Evolutionary conservation across 352 stramenopile species (phyloP), one percentile per base, ranked within the genome.

Genomic region (Phytophthora litchii): DNA sequence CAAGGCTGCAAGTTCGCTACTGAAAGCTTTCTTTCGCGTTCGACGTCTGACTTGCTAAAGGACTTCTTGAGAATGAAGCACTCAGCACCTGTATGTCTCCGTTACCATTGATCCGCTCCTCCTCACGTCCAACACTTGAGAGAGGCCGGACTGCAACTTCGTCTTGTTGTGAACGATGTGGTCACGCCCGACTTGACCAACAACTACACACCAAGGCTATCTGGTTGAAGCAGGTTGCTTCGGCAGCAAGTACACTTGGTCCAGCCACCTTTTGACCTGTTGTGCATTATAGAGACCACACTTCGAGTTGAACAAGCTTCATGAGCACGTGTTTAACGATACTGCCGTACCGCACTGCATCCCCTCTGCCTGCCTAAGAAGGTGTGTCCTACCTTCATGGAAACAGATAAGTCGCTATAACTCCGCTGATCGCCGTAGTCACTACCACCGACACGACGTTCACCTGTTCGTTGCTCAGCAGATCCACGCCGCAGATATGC

Each of bases 381-480:
- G 34, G 27, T 16, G 8, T 9, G 37, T 38, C 20, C 52, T 49
- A 54, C 14, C 25, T 17, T 63, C 40, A 67, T 27, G 49, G 32
- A 29, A 88, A 85, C 17, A 88, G 50, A 29, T 63, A 56, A 7
- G 60, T 66, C 5, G 74, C 82, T n/a, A 90, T 12, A 10, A 45
- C 38, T 0, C 68, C 78, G 21, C 81, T 88, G 17, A 67, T 32
- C 6, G 80, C 38, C 10, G 82, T 91, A 47, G 77, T 89, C 14
- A 70, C 60, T 9, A 89, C 21, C 12, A 89, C 83, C 1, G 80
- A 89, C 36, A 89, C 74, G 32, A 79, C 66, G 57, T 94, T 92
- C 20, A 91, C 82, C 50, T 91, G 78, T 17, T 88, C 82, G 61
- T 94, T 94, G 13, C 70, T 80, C 41, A 91, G 67, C 41, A 83